Evolutionary conservation across 192 early-diverging fungal species (phyloP).

Genomic region (Spizellomyces punctatus): DNA sequence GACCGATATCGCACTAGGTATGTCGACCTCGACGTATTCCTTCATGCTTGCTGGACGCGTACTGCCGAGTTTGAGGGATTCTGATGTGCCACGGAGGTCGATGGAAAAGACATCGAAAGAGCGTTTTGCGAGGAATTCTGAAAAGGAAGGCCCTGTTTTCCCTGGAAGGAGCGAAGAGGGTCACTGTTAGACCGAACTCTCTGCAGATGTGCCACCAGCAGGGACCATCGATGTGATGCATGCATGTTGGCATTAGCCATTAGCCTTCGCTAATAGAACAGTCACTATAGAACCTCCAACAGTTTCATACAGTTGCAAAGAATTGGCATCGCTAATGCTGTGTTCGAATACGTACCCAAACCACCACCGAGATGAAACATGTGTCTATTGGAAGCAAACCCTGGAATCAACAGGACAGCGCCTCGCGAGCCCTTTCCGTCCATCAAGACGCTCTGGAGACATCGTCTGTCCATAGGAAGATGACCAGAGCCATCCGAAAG

Average conservation of each 20-base stretch:
- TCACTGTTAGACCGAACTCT: too few species aligned
- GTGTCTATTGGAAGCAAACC: constrained; percentile 46
- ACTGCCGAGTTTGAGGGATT: constrained; percentile 35
- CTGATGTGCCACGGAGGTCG: constrained; percentile 45
- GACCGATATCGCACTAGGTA: constrained; percentile 43
- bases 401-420: constrained; percentile 46
- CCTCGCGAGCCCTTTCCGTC: constrained; percentile 35
- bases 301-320: too few species aligned
- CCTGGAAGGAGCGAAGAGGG: neutral
- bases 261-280: too few species aligned
- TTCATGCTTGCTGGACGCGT: constrained; percentile 26
- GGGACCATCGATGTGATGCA: too few species aligned
- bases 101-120: constrained; percentile 47
- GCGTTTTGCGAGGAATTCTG: constrained; percentile 45
- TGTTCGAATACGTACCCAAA: neutral
- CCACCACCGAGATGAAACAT: constrained; percentile 52
- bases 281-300: too few species aligned
- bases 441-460: constrained; percentile 29
- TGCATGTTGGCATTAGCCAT: too few species aligned
- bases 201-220: too few species aligned
- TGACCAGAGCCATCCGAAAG: constrained; percentile 29
- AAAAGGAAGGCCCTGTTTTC: constrained; percentile 41
- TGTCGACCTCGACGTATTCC: constrained; percentile 50
- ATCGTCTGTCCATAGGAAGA: constrained; percentile 47
- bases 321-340: too few species aligned